Conservation (phyloP, 371 early-diverging fungal species). For the Sporodiniella umbellata region DNA sequence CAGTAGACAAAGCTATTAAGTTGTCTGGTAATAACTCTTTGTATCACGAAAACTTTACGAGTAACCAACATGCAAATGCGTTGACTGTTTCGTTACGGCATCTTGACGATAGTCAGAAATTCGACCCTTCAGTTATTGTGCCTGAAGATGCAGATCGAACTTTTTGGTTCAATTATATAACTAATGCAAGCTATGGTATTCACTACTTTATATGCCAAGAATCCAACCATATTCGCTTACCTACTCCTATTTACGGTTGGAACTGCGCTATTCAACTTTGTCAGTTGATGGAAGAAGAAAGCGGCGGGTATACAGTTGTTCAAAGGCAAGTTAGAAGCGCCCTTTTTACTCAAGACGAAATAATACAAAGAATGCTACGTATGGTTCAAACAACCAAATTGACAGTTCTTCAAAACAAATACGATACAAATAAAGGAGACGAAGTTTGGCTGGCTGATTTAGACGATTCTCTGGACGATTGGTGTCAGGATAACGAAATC, state of each 20-base stretch:
- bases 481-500: slow-evolving; percentile 39
- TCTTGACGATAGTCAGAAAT: slow-evolving; percentile 2
- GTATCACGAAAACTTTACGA: slow-evolving; percentile 2
- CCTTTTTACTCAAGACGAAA: slow-evolving; percentile 31
- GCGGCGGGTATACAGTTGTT: not conserved
- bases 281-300: slow-evolving; percentile 1
- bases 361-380: slow-evolving; percentile 27
- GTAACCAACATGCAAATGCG: slow-evolving; percentile 1
- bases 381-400: slow-evolving; percentile 38
- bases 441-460: slow-evolving; percentile 44
- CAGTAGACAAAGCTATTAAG: slow-evolving; percentile 39
- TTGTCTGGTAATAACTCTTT: slow-evolving; percentile 12
- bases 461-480: slow-evolving; percentile 46
- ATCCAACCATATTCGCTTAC: slow-evolving; percentile 23
- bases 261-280: slow-evolving; percentile 24
- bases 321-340: slow-evolving; percentile 35
- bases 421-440: slow-evolving; percentile 9
- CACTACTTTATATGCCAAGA: slow-evolving; percentile 44
- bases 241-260: slow-evolving; percentile 38
- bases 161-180: slow-evolving; percentile 45
- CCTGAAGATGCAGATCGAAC: slow-evolving; percentile 28
- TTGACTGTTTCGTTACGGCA: slow-evolving; percentile 4
- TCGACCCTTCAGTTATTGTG: slow-evolving; percentile 29
- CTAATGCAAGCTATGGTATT: slow-evolving; percentile 46
- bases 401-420: slow-evolving; percentile 17